These are phyloP conservation scores for Erythrophleum fordii DNA, from an alignment of 306 rosid species.

Conservation along the genomic window DNA sequence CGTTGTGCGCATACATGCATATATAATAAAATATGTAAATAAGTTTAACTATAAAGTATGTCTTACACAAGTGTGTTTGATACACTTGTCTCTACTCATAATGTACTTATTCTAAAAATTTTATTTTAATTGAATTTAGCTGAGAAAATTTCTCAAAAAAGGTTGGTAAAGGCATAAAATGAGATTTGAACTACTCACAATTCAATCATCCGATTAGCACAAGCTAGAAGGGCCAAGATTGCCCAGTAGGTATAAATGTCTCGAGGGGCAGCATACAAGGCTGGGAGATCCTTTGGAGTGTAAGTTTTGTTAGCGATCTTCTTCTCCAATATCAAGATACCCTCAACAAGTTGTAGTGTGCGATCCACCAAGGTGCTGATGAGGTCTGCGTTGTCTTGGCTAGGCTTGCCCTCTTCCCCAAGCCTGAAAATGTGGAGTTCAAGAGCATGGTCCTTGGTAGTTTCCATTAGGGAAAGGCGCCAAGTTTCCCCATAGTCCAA, in stretches of 20 bases:
- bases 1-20: too few relatives aligned
- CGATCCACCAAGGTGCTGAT: constrained; percentile 43
- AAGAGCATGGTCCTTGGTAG: not conserved
- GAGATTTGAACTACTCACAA: not conserved
- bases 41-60: too few relatives aligned
- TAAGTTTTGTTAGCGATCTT: not conserved
- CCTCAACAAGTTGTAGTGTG: constrained; percentile 40
- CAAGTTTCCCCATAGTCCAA: constrained; percentile 59
- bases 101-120: too few relatives aligned
- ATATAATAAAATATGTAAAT: too few relatives aligned
- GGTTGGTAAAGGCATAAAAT: not conserved
- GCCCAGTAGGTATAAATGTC: constrained; percentile 55
- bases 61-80: too few relatives aligned
- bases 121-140: too few relatives aligned
- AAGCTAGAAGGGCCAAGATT: constrained; percentile 48
- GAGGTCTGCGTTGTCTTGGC: constrained; percentile 29
- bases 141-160: too few relatives aligned
- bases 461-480: constrained; percentile 46
- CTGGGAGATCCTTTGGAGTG: constrained; percentile 37
- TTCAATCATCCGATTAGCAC: constrained; percentile 39
- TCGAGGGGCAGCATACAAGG: constrained; percentile 36
- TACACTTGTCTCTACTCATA: too few relatives aligned
- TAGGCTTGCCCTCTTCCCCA: constrained; percentile 17
- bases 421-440: constrained; percentile 18
- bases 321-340: constrained; percentile 40